Conservation (phyloP, 805 yeast genomes). For the Yarrowia sp. region DNA sequence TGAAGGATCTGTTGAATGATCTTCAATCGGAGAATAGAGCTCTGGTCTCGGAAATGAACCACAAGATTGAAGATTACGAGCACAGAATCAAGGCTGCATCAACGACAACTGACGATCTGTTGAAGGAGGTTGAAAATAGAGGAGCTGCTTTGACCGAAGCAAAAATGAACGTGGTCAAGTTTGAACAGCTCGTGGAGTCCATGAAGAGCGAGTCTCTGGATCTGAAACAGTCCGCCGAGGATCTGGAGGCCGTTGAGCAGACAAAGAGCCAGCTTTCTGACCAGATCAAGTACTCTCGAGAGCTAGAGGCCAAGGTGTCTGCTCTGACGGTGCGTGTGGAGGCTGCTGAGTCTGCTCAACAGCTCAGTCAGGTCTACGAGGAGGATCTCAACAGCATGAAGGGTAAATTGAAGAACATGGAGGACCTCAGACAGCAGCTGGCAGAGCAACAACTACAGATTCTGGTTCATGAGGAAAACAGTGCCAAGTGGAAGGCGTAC, state of each 20-base stretch:
- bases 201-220: conserved; percentile 18
- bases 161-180: conserved; percentile 39
- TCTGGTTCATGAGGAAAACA: conserved; percentile 56
- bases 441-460: conserved; percentile 61
- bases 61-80: conserved; percentile 30
- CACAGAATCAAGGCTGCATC: conserved; percentile 32
- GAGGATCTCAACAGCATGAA: conserved; percentile 60
- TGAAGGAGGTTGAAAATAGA: conserved; percentile 35
- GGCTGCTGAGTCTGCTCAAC: conserved; percentile 56
- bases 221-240: conserved; percentile 30
- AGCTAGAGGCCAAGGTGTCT: conserved; percentile 60
- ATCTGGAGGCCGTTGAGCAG: conserved; percentile 40
- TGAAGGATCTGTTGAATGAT: conserved; percentile 20
- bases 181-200: conserved; percentile 41
- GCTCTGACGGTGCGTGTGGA: conserved; percentile 61
- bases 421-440: conserved; percentile 55
- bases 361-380: conserved; percentile 59
- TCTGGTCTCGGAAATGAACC: conserved; percentile 25
- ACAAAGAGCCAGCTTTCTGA: conserved; percentile 47
- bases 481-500: conserved; percentile 57
- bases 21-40: conserved; percentile 2
- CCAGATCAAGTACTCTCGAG: conserved; percentile 57
- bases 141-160: conserved; percentile 23
- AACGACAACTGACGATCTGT: conserved; percentile 35
- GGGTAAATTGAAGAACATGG: conserved; percentile 53